These are phyloP conservation scores for Aspergillus udagawae DNA, from an alignment of 2,329 filamentous ascomycete species.

Conservation along the genomic window DNA sequence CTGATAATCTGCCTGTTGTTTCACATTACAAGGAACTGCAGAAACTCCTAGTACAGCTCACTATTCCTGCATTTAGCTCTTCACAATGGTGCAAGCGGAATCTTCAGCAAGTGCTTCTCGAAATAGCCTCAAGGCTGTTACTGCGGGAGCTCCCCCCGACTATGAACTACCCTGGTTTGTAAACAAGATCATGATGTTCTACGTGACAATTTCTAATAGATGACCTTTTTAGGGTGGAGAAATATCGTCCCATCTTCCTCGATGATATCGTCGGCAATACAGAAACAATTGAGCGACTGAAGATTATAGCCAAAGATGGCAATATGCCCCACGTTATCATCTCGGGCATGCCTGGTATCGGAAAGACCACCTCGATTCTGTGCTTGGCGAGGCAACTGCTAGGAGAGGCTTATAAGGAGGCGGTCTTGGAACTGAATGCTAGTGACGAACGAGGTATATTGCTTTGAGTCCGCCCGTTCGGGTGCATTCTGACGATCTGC, in stretches of 20 bases:
- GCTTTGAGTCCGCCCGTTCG: neutral
- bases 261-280: constrained; percentile 98
- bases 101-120: constrained; percentile 43
- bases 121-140: constrained; percentile 38
- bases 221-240: constrained; percentile 75
- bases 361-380: constrained; percentile 93
- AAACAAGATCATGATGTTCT: neutral
- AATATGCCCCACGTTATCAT: constrained; percentile 99
- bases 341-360: constrained; percentile 98
- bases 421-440: constrained; percentile 92
- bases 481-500: constrained; percentile 1
- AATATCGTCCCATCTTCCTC: constrained; percentile 90
- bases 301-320: constrained; percentile 96
- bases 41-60: neutral
- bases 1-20: neutral
- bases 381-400: constrained; percentile 89
- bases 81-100: constrained; percentile 43
- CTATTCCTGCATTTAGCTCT: neutral
- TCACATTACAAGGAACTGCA: neutral
- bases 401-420: constrained; percentile 93
- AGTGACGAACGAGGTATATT: constrained; percentile 78
- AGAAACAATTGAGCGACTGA: constrained; percentile 93
- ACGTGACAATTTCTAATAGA: constrained; percentile 11
- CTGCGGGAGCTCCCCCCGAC: constrained; percentile 38
- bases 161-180: constrained; percentile 50